Percentiles rank a stretch among this genome's conserved stretches.
These are phyloP conservation scores for Galeopsis tetrahit DNA, from an alignment of 257 asterid genomes.

Conservation along the genomic window DNA sequence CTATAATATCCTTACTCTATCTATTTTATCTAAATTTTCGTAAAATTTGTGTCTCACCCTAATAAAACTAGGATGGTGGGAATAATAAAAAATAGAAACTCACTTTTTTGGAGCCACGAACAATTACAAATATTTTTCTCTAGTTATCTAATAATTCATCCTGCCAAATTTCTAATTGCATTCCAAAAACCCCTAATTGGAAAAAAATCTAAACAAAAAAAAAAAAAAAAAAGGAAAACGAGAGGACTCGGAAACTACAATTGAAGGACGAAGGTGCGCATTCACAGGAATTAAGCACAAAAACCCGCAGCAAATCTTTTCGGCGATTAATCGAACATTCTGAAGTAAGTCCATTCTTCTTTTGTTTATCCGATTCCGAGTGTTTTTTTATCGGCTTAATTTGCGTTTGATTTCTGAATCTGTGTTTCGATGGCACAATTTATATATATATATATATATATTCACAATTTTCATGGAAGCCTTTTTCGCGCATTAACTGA, in stretches of 20 bases:
- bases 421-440: not conserved
- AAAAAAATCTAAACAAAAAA: too few relatives aligned
- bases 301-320: constrained; percentile 3
- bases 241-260: not conserved
- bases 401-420: constrained; percentile 9
- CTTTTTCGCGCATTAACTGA: not conserved
- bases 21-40: too few relatives aligned
- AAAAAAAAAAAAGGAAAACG: too few relatives aligned
- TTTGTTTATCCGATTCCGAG: not conserved
- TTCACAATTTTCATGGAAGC: not conserved
- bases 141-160: not conserved
- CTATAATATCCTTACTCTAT: too few relatives aligned
- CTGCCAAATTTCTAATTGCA: not conserved
- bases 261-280: not conserved
- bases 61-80: too few relatives aligned
- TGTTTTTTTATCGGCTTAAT: not conserved
- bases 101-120: not conserved
- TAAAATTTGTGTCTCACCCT: too few relatives aligned
- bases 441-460: too few relatives aligned
- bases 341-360: constrained; percentile 15
- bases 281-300: not conserved
- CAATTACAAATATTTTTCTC: not conserved
- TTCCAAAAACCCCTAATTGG: constrained; percentile 1
- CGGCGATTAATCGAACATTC: constrained; percentile 20
- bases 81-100: too few relatives aligned